These are phyloP conservation scores for Sugiyamaella paludigena DNA, from an alignment of 1,139 yeast genomes.

Conservation along the genomic window DNA sequence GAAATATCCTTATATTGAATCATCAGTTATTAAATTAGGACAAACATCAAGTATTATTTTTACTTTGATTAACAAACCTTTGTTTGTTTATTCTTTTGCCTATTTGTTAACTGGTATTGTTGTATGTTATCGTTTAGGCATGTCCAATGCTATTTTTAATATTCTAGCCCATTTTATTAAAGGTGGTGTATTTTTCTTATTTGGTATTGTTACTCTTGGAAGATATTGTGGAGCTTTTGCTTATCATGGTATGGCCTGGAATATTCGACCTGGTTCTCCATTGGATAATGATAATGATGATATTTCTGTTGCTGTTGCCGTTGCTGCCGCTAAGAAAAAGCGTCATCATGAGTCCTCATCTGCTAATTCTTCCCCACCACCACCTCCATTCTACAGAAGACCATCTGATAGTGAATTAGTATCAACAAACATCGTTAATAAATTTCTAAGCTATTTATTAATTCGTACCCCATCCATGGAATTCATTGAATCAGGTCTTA, in stretches of 20 bases:
- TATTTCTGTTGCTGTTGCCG: not conserved
- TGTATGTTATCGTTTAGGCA: slow-evolving; percentile 67
- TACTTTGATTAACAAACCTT: slow-evolving; percentile 58
- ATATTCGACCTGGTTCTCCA: slow-evolving; percentile 44
- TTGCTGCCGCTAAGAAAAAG: not conserved
- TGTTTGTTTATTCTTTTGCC: slow-evolving; percentile 58
- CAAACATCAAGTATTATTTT: slow-evolving; percentile 42
- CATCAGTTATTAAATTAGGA: slow-evolving; percentile 43
- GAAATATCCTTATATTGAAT: slow-evolving; percentile 33
- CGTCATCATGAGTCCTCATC: not conserved
- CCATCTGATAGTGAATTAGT: not conserved
- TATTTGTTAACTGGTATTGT: slow-evolving; percentile 76
- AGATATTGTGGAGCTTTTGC: slow-evolving; percentile 83
- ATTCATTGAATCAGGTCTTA: slow-evolving; percentile 71
- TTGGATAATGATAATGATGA: not conserved
- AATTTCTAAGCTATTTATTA: slow-evolving; percentile 28
- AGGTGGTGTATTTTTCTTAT: slow-evolving; percentile 80
- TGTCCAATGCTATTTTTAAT: slow-evolving; percentile 66
- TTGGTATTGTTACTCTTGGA: slow-evolving; percentile 75
- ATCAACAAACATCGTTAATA: not conserved
- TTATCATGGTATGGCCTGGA: slow-evolving; percentile 90
- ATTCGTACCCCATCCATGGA: slow-evolving; percentile 58
- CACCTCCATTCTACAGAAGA: slow-evolving; percentile 2
- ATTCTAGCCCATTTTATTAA: slow-evolving; percentile 92
- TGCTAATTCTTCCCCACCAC: not conserved